phyloP scores from a whole-genome alignment of 1,139 yeast genomes.

The Yueomyces sp. region DNA sequence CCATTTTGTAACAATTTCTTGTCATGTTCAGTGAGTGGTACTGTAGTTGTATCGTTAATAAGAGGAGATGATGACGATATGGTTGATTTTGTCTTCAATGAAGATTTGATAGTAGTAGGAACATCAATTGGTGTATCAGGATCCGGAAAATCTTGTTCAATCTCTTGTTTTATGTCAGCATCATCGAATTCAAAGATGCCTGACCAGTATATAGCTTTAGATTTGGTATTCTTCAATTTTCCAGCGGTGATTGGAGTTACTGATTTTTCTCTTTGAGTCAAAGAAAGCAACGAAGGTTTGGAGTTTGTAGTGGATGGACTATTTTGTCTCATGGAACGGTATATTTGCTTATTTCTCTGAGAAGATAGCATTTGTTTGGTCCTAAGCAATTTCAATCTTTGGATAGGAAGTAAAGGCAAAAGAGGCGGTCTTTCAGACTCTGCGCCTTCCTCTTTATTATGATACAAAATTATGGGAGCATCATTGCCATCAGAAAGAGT shows the following conservation, averaged over 20 bases:
- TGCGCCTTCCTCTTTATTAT: not conserved
- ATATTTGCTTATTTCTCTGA: constrained; percentile 5
- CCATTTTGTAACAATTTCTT: constrained; percentile 4
- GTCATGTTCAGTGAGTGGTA: not conserved
- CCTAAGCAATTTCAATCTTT: constrained; percentile 18
- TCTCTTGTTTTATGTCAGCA: not conserved
- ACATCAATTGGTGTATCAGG: not conserved
- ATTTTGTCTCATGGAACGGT: not conserved
- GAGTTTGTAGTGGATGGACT: not conserved
- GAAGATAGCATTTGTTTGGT: constrained; percentile 11
- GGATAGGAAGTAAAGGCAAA: constrained; percentile 20
- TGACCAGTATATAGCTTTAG: constrained; percentile 18
- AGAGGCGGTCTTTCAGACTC: constrained; percentile 17
- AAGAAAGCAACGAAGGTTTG: not conserved
- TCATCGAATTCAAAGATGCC: constrained; percentile 16
- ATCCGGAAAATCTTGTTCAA: not conserved
- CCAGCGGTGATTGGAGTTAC: not conserved
- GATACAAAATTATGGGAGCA: not conserved
- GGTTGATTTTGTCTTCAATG: not conserved
- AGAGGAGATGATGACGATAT: not conserved
- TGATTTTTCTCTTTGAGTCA: not conserved
- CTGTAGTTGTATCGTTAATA: not conserved
- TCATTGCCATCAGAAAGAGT: no score
- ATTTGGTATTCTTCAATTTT: constrained; percentile 1
- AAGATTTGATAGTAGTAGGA: not conserved